phyloP scores from a whole-genome alignment of 2,329 filamentous ascomycete genomes.

The Monosporascus ibericus region DNA sequence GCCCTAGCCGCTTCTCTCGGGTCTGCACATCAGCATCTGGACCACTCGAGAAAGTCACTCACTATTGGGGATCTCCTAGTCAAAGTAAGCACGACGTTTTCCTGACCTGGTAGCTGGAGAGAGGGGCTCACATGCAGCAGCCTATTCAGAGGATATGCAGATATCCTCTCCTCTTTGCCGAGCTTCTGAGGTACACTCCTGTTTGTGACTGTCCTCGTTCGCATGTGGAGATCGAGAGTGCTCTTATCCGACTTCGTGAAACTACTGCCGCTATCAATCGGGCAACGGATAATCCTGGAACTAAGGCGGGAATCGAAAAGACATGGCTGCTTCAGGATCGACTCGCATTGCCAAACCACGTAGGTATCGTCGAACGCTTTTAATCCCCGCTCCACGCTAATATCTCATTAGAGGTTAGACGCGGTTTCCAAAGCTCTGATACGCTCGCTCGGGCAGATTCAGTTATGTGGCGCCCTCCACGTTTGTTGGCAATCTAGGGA shows the following conservation, averaged over 20 bases:
- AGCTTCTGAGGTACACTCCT: conserved; percentile 77
- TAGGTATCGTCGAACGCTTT: conserved; percentile 31
- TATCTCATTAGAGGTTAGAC: conserved; percentile 37
- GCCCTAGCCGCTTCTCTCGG: conserved; percentile 69
- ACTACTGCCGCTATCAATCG: conserved; percentile 75
- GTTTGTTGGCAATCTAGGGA: conserved; percentile 72
- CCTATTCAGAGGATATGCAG: conserved; percentile 89
- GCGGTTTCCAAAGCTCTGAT: conserved; percentile 58
- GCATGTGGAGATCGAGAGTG: conserved; percentile 71
- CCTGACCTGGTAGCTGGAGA: background rate
- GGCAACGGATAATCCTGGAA: conserved; percentile 70
- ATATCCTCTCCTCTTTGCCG: conserved; percentile 81
- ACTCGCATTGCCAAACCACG: conserved; percentile 66
- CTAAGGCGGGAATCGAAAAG: conserved; percentile 66
- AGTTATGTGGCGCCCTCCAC: conserved; percentile 76
- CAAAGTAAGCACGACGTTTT: conserved; percentile 53
- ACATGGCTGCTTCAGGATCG: conserved; percentile 83
- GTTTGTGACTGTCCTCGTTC: conserved; percentile 79
- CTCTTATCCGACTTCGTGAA: conserved; percentile 65
- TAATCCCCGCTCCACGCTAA: conserved; percentile 11
- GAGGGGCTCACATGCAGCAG: conserved; percentile 35
- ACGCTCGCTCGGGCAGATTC: conserved; percentile 72
- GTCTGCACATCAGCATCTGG: conserved; percentile 58
- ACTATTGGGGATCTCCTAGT: conserved; percentile 83
- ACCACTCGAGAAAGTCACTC: conserved; percentile 66